Percentiles rank a stretch among this genome's conserved stretches.
These are phyloP conservation scores for Cutaneotrichosporon mucoides DNA, from an alignment of 1,284 basidiomycete species.

Conservation along the genomic window DNA sequence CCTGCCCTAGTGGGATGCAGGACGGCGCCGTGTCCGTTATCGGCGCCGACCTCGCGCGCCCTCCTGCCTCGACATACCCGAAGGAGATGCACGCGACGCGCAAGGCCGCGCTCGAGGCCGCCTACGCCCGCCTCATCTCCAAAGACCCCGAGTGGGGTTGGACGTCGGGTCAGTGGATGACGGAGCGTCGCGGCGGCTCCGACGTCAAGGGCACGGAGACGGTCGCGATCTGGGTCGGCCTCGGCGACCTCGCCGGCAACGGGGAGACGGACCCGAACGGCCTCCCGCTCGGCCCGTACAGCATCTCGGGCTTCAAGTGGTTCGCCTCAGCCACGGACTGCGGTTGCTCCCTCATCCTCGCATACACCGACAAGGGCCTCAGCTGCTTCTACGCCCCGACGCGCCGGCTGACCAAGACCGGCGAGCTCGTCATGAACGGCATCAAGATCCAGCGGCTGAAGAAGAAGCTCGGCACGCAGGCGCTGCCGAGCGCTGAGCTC, in stretches of 20 bases:
- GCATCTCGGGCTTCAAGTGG: conserved; percentile 71
- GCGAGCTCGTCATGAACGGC: conserved; percentile 56
- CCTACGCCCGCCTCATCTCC: conserved; percentile 11
- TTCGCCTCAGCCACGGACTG: conserved; percentile 74
- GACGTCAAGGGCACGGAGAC: conserved; percentile 75
- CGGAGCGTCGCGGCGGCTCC: conserved; percentile 71
- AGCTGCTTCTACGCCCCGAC: conserved; percentile 60
- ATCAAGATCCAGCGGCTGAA: conserved; percentile 70
- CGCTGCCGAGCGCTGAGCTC: conserved; percentile 72
- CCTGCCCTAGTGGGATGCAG: conserved; percentile 18
- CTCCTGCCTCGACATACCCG: not conserved
- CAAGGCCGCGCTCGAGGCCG: conserved; percentile 5
- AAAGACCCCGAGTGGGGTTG: conserved; percentile 59
- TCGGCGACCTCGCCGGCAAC: not conserved
- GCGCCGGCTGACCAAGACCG: conserved; percentile 52
- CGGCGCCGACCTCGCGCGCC: conserved; percentile 4
- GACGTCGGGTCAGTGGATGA: conserved; percentile 80
- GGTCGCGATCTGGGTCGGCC: conserved; percentile 17
- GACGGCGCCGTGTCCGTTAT: conserved; percentile 13
- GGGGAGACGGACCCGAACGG: conserved; percentile 15
- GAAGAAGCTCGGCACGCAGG: conserved; percentile 72
- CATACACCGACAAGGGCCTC: conserved; percentile 50
- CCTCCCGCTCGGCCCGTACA: conserved; percentile 14
- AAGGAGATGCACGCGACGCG: not conserved
- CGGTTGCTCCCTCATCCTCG: conserved; percentile 14